Base-by-base conservation (phyloP, 2,329 filamentous ascomycete species). In the Diaporthe amygdali region DNA sequence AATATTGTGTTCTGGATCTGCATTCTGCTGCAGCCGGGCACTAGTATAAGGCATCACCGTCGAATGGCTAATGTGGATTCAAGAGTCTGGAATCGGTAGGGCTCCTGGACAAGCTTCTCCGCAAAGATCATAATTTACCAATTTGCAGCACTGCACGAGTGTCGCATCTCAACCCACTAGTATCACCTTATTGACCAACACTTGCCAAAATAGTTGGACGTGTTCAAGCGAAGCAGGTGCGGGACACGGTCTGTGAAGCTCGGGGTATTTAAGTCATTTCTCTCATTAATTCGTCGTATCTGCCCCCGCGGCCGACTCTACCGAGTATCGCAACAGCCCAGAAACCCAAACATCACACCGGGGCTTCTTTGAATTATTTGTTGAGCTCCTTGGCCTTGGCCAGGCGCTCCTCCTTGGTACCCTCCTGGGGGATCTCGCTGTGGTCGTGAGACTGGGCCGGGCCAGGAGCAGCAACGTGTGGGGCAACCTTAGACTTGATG, bases 301-400 rank as follows among this genome's bases (percentile, higher is more conserved):
- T 64, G 59, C 32, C 15, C 14, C 59, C 25, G 44, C 44, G 49
- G 25, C 52, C 46, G 55, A 41, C 66, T 39, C 52, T 59, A 49
- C 32, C 41, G n/a, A 49, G 27, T 15, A 46, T 39, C 30, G n/a
- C 39, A 30, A 59, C 25, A n/a, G 32, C 46, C 66, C 25, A 27
- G 44, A 46, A 39, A 30, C 51, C 30, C 6, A n/a, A n/a, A n/a
- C 66, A 20, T 27, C 6, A n/a, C 25, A 3, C 3, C 39, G 1
- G 3, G 10, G 20, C 15, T n/a, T 8, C 15, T 22, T 4, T 12
- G 14, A 37, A 1, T 30, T 73, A 73, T 39, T 73, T 90, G 84
- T 94, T 94, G 80, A 94, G 76, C 77, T 89, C 89, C 79, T 90
- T 84, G 72, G 90, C 90, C 79, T 89, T 91, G 15, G 87, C 90